Base-by-base conservation (phyloP, 768 basidiomycete species). In the Lentinula raphanica region DNA sequence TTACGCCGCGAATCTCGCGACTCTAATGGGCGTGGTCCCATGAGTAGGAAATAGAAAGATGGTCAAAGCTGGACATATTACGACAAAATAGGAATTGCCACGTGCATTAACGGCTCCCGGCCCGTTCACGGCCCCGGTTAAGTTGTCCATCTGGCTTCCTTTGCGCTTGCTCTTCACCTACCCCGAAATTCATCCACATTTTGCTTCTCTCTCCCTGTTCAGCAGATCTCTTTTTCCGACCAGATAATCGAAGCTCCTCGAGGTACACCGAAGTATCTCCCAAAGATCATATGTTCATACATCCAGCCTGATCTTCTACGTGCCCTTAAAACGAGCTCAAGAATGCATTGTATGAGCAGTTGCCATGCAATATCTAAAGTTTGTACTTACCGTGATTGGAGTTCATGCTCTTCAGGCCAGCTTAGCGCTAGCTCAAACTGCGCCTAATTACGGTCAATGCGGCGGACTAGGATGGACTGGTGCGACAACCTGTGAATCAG, bases 401-500 rank as follows among this genome's bases (percentile, higher is more conserved):
- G 49, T 50, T 11, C 49, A 29, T 50, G 49, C 19, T 32, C 31
- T 50, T 50, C 49, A 50, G 49, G 29, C 29, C 2, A 50, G 17
- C 21, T 50, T 50, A 21, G 29, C 49, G 5, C 31, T 50, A 17
- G 49, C 49, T 21, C 49, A 50, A n/a, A 50, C 49, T 35, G 49
- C 49, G 3, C 29, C 49, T n/a, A 12, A 31, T 12, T 50, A 50
- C 21, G 49, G 29, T 19, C 71, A 72, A 59, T 74, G 73, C 58
- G 74, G 74, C 32, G 74, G 74, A 8, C 53, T 63, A 44, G 67
- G 65, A 7, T 74, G 72, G 72, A 66, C 66, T 28, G 74, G 74
- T 0, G 38, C 66, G 11, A 73, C 72, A 0, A 69, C 68, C 39
- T 75, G 74, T 48, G 44, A 59, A 35, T 58, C 65, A 11, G 69